Base-by-base conservation (phyloP, 2,329 filamentous ascomycete species). In the Lasiodiplodia citricola region DNA sequence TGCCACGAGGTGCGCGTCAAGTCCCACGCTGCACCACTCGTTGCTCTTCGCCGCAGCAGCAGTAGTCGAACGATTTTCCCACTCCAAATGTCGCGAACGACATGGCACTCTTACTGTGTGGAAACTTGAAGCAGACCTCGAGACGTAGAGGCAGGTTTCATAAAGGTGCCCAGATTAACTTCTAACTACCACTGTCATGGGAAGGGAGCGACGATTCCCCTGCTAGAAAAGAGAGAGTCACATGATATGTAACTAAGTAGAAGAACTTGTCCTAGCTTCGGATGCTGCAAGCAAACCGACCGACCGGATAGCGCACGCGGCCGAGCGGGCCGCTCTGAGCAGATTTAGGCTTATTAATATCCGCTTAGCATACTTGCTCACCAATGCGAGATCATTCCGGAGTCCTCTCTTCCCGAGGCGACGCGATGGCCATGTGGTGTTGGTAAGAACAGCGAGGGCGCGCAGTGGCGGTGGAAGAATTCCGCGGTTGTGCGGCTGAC, bases 401-500 rank as follows among this genome's bases (percentile, higher is more conserved):
- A 21, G 18, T 8, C 18, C 18, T 10, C 18, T 10, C 5, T 47
- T 47, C 2, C 18, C 18, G 18, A 47, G 18, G n/a, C 44, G 16
- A 11, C 13, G 44, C 3, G 16, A 38, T 23, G 18, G 25, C 35
- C n/a, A 47, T 47, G 23, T 35, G 7, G 31, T 23, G n/a, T 38
- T 38, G 13, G 38, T 11, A 18, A 25, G 21, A 13, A 28, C n/a
- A 25, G n/a, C 13, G 2, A 21, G n/a, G 31, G 18, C n/a, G 31
- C 14, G 31, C 23, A 1, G 37, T 25, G 14, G 41, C 16, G 10
- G 41, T 51, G 60, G 47, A 64, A 64, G 60, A 64, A 52, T 64
- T 64, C 60, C 60, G 60, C 60, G 44, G 18, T 50, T 25, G 6
- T 51, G 44, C 60, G 60, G 60, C 60, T 64, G 60, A 64, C 60